Conservation (phyloP, 2,329 filamentous ascomycete genomes). For the Diaporthe longicolla region DNA sequence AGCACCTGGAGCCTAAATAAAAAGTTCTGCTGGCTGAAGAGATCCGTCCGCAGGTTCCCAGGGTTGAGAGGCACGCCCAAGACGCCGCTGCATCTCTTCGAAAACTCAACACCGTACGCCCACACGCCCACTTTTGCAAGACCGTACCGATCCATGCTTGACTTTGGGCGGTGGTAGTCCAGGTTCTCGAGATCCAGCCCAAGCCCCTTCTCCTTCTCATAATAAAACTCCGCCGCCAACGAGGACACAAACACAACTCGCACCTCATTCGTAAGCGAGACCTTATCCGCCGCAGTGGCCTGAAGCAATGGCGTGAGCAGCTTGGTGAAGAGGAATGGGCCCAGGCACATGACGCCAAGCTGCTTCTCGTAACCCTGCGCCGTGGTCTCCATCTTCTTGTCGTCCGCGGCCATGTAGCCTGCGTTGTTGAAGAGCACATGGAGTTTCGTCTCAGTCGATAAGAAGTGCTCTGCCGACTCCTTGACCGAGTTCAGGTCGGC, state of each 20-base stretch:
- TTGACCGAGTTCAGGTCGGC: conserved; percentile 46
- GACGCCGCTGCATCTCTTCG: conserved; percentile 46
- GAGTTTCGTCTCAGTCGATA: conserved; percentile 51
- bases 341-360: conserved; percentile 41
- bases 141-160: conserved; percentile 42
- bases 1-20: conserved; percentile 23
- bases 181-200: conserved; percentile 31
- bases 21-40: conserved; percentile 33
- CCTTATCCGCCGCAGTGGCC: conserved; percentile 10
- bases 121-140: conserved; percentile 47
- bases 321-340: conserved; percentile 39
- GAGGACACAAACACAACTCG: conserved; percentile 35
- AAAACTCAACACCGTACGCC: conserved; percentile 45
- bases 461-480: conserved; percentile 44
- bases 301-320: conserved; percentile 38
- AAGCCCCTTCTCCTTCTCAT: neutral
- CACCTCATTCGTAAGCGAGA: conserved; percentile 1
- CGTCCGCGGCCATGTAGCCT: conserved; percentile 52
- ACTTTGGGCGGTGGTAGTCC: conserved; percentile 11
- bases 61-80: conserved; percentile 48
- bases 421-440: conserved; percentile 59
- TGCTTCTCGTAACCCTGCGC: conserved; percentile 42
- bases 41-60: conserved; percentile 47
- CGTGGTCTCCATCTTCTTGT: conserved; percentile 50
- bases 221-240: conserved; percentile 15